A percentile compares a stretch with the other conserved stretches of the same genome.
phyloP scores from a whole-genome alignment of 2,329 filamentous ascomycete genomes.

The Pseudogymnoascus destructans region DNA sequence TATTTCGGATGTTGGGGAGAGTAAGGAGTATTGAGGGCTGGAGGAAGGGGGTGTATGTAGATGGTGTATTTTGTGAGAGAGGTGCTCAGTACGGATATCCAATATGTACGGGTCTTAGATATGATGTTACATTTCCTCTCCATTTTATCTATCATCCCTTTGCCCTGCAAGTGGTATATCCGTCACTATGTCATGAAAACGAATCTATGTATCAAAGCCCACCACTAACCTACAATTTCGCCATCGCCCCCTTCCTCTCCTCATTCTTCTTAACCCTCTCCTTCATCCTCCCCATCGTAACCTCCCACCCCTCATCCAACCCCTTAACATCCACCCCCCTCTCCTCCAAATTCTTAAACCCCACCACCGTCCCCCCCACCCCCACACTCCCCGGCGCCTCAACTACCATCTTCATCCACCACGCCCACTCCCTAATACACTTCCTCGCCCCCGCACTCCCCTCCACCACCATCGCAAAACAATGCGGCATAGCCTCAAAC shows the following conservation, averaged over 20 bases:
- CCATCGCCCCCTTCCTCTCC: background rate
- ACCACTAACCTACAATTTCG: background rate
- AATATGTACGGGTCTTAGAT: background rate
- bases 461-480: conserved; percentile 48
- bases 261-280: conserved; percentile 19
- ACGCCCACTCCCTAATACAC: conserved; percentile 42
- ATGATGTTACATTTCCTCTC: background rate
- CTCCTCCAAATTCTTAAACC: conserved; percentile 40
- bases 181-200: background rate
- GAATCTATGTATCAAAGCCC: too few species aligned
- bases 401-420: conserved; percentile 38
- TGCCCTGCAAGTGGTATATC: background rate
- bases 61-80: background rate
- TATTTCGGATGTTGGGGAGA: conserved; percentile 74
- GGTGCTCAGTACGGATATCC: background rate
- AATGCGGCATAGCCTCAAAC: conserved; percentile 72
- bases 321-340: conserved; percentile 30
- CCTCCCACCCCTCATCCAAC: conserved; percentile 33
- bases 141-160: background rate
- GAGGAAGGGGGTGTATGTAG: background rate
- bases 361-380: conserved; percentile 34
- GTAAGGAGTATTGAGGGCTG: conserved; percentile 50
- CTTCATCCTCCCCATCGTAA: conserved; percentile 31
- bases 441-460: conserved; percentile 33
- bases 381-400: conserved; percentile 12